Evolutionary conservation across 768 basidiomycete genomes (phyloP).

Genomic region (Suillus brevipes): DNA sequence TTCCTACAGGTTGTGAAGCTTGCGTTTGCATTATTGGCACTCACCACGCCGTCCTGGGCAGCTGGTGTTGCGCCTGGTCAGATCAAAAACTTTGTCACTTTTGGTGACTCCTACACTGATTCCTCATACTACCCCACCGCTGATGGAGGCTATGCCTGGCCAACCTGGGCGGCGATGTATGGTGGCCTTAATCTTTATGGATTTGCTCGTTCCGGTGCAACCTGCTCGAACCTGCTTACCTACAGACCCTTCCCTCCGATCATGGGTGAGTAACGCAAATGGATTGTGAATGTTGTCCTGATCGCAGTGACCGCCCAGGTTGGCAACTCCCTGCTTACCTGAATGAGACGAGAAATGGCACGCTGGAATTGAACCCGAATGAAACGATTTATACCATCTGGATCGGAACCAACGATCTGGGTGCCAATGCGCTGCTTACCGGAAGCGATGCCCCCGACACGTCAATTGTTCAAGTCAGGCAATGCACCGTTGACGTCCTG

Average conservation of each 20-base stretch:
- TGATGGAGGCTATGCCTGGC: constrained; percentile 55
- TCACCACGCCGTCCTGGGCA: constrained; percentile 12
- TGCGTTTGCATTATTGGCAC: constrained; percentile 12
- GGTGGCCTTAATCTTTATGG: constrained; percentile 53
- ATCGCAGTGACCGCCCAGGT: neutral
- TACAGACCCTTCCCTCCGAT: constrained; percentile 57
- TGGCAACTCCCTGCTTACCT: constrained; percentile 51
- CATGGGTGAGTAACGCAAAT: constrained; percentile 46
- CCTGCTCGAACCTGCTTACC: constrained; percentile 65
- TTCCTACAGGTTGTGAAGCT: constrained; percentile 10
- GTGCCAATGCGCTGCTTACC: constrained; percentile 52
- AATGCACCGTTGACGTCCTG: constrained; percentile 62
- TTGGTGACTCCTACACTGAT: constrained; percentile 69
- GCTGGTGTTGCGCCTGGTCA: constrained; percentile 39
- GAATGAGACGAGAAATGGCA: constrained; percentile 40
- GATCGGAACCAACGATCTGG: constrained; percentile 71
- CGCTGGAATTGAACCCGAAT: constrained; percentile 37
- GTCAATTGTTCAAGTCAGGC: constrained; percentile 57
- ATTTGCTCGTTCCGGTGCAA: constrained; percentile 62
- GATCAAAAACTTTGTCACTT: constrained; percentile 65
- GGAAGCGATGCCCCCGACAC: constrained; percentile 46
- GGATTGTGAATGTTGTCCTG: neutral
- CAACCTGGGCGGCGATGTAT: constrained; percentile 57
- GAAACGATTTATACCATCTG: constrained; percentile 65
- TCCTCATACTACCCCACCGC: constrained; percentile 36